Conservation (phyloP, 2,329 filamentous ascomycete genomes). For the Triangularia verruculosa region DNA sequence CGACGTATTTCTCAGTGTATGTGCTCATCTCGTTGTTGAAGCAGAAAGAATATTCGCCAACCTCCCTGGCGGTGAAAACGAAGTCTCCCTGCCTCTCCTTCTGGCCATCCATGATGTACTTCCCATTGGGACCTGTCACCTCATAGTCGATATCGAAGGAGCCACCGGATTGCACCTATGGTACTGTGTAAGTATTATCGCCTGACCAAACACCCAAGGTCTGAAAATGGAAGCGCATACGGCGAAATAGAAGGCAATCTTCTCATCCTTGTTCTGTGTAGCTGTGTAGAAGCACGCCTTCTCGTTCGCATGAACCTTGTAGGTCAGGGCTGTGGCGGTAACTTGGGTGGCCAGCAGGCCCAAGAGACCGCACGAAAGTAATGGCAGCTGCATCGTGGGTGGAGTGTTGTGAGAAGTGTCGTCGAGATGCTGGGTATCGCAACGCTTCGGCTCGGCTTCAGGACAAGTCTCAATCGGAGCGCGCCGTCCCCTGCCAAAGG, state of each 20-base stretch:
- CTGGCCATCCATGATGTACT: constrained; percentile 76
- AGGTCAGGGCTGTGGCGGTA: constrained; percentile 88
- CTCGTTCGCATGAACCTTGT: constrained; percentile 86
- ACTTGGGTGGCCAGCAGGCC: constrained; percentile 68
- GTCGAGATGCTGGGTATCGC: constrained; percentile 31
- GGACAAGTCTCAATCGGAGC: constrained; percentile 24
- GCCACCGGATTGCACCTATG: constrained; percentile 92
- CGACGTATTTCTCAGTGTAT: constrained; percentile 94
- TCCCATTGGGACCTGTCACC: constrained; percentile 77
- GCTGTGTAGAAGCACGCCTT: constrained; percentile 91
- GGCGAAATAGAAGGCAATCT: constrained; percentile 98
- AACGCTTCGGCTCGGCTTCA: constrained; percentile 12
- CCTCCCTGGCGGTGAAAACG: constrained; percentile 87
- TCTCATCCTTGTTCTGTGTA: constrained; percentile 74
- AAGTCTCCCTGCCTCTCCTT: constrained; percentile 97
- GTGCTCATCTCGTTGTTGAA: constrained; percentile 99
- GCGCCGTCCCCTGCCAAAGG: constrained; percentile 22
- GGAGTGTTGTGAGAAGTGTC: constrained; percentile 18
- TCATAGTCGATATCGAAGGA: constrained; percentile 96
- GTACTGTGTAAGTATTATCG: constrained; percentile 11
- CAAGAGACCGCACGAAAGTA: constrained; percentile 64
- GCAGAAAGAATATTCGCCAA: constrained; percentile 93
- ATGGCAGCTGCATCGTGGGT: constrained; percentile 61
- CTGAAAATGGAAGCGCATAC: constrained; percentile 46
- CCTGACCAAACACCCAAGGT: background rate